Evolutionary conservation across 140 eudicot genomes (phyloP).

Genomic region (Ambrosia hybrid): DNA sequence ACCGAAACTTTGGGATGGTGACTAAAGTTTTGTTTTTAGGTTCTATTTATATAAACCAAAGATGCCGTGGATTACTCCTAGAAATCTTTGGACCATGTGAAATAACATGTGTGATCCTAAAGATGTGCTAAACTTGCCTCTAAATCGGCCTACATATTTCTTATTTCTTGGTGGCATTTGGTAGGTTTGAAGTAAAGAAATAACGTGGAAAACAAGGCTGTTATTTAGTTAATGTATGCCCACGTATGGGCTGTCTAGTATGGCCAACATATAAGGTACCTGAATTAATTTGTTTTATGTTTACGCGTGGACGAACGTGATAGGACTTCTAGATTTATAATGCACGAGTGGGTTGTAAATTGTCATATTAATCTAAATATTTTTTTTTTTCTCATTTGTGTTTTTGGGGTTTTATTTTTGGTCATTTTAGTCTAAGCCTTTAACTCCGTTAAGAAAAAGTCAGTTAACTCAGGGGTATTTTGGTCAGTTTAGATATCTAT

Average conservation of each 20-base stretch:
- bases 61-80: constrained; percentile 11
- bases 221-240: constrained; percentile 11
- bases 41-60: constrained; percentile 31
- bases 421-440: too few relatives aligned
- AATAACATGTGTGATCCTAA: constrained; percentile 28
- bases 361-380: too few relatives aligned
- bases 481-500: too few relatives aligned
- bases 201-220: constrained; percentile 26
- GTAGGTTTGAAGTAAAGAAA: constrained; percentile 23
- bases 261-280: constrained; percentile 10
- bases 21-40: background rate
- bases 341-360: constrained; percentile 16
- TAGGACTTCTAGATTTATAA: background rate
- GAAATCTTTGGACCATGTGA: constrained; percentile 29
- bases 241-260: constrained; percentile 32
- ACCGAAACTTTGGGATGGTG: constrained; percentile 5
- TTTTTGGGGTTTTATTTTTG: too few relatives aligned
- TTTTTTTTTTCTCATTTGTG: too few relatives aligned
- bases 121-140: constrained; percentile 26
- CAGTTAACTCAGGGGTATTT: too few relatives aligned
- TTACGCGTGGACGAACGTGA: constrained; percentile 24
- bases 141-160: constrained; percentile 25
- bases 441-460: too few relatives aligned
- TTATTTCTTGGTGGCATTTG: constrained; percentile 27
- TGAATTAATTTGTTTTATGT: constrained; percentile 2